Evolutionary conservation across 108 stramenopile species (phyloP), one percentile per base, ranked within the genome.

Genomic region (Seminavis robusta): DNA sequence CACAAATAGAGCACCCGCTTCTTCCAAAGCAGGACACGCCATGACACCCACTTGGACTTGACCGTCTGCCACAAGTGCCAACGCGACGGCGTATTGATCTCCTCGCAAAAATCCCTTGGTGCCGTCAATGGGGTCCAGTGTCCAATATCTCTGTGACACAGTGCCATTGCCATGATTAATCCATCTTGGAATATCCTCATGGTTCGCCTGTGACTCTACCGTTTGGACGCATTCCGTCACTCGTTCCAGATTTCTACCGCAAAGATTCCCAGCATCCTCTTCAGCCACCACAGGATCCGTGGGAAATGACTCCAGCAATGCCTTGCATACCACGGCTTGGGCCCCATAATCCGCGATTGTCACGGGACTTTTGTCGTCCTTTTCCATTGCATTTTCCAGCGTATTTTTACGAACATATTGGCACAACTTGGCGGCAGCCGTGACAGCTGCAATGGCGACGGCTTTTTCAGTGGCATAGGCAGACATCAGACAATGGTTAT

Each of bases 61-160:
- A 41, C 86, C 65, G 50, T 66, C 61, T 54, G 76, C 84, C 10
- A 81, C 28, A 16, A 78, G 33, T 1, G 73, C 80, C 20, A 89
- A 55, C 1, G 76, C 76, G 17, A 81, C 50, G 33, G 76, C 79
- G 48, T 76, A 89, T 44, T 86, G 88, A 5, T 77, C 75, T 6
- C 84, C 79, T 27, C 84, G 63, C 17, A 89, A 45, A 50, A 86
- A 86, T 19, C 88, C 88, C 54, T 91, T 91, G 0, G 86, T 91
- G n/a, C 86, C 90, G 44, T 91, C 86, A 32, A 88, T 85, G 13
- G 90, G 90, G 65, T 88, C 86, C 0, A 85, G 59, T 10, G 66
- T 65, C 84, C 84, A 90, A 2, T 72, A 36, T 51, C 74, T 58
- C 17, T 56, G 23, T 5, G 27, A 50, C 4, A 26, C 8, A 28